These are phyloP conservation scores for Suhomyces vadensis DNA, from an alignment of 805 yeast species.

Conservation along the genomic window DNA sequence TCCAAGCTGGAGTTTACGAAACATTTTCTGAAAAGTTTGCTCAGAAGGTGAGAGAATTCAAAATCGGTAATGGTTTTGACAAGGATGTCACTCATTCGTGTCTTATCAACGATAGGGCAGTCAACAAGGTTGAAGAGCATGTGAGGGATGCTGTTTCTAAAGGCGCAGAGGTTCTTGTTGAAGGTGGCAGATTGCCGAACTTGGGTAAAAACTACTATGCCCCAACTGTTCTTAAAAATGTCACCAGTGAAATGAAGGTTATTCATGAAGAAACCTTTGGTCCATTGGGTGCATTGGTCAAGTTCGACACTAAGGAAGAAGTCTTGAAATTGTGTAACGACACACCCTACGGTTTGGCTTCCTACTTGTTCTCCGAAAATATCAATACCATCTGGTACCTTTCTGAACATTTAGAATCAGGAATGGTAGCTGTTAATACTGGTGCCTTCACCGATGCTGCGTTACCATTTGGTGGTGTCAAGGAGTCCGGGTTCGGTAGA, in stretches of 20 bases:
- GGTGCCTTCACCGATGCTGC: slow-evolving; percentile 58
- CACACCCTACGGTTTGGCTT: slow-evolving; percentile 57
- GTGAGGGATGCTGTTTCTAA: slow-evolving; percentile 52
- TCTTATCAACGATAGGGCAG: slow-evolving; percentile 51
- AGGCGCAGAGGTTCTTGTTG: slow-evolving; percentile 52
- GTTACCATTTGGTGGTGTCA: slow-evolving; percentile 62
- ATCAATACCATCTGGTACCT: slow-evolving; percentile 51
- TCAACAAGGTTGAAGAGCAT: slow-evolving; percentile 56
- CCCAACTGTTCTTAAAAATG: slow-evolving; percentile 56
- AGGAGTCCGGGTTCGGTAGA: slow-evolving; percentile 69
- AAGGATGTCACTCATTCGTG: slow-evolving; percentile 55
- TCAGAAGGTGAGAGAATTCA: slow-evolving; percentile 46
- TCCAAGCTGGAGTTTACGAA: slow-evolving; percentile 52
- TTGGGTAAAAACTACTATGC: slow-evolving; percentile 54
- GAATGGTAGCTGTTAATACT: slow-evolving; percentile 65
- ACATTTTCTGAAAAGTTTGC: slow-evolving; percentile 47
- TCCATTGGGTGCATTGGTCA: slow-evolving; percentile 58
- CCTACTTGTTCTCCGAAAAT: slow-evolving; percentile 57
- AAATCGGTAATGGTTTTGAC: slow-evolving; percentile 58
- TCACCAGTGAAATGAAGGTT: slow-evolving; percentile 51
- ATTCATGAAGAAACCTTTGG: slow-evolving; percentile 64
- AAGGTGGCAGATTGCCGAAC: slow-evolving; percentile 54
- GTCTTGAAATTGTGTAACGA: slow-evolving; percentile 57
- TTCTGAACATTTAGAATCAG: slow-evolving; percentile 59
- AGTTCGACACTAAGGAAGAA: slow-evolving; percentile 55